These are phyloP conservation scores for Cucurbita argyrosperma DNA, from an alignment of 306 rosid species.

Conservation along the genomic window DNA sequence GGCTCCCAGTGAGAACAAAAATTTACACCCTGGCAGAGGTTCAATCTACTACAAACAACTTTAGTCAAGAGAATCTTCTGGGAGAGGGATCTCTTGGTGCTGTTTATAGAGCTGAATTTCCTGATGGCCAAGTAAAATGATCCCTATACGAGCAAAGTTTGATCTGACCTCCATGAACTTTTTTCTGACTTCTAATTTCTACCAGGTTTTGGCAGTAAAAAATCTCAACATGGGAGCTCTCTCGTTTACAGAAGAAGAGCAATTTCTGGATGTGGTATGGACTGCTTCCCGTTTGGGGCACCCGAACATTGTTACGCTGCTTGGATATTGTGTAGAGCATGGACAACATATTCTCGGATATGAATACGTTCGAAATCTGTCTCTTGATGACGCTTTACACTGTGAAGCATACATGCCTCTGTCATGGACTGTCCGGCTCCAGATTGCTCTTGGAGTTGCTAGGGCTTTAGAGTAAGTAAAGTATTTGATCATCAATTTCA, in stretches of 20 bases:
- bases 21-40: conserved; percentile 56
- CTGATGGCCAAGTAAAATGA: conserved; percentile 53
- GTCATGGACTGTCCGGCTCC: conserved; percentile 65
- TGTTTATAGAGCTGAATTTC: conserved; percentile 72
- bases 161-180: background rate
- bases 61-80: conserved; percentile 45
- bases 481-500: conserved; percentile 8
- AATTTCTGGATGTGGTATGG: conserved; percentile 69
- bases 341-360: conserved; percentile 74
- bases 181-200: background rate
- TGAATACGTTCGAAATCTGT: conserved; percentile 48
- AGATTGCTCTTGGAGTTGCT: conserved; percentile 65
- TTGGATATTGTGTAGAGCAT: conserved; percentile 71
- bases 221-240: conserved; percentile 44
- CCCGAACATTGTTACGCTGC: conserved; percentile 60
- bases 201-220: conserved; percentile 66
- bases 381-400: conserved; percentile 63
- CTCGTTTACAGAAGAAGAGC: conserved; percentile 63
- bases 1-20: conserved; percentile 40
- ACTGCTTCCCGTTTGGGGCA: conserved; percentile 64
- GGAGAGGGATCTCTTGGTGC: conserved; percentile 92
- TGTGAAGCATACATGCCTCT: conserved; percentile 44
- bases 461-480: conserved; percentile 73
- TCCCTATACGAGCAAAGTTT: background rate
- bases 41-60: conserved; percentile 68